Base-by-base conservation (phyloP, 345 rosid genomes). In the Lumnitzera racemosa region DNA sequence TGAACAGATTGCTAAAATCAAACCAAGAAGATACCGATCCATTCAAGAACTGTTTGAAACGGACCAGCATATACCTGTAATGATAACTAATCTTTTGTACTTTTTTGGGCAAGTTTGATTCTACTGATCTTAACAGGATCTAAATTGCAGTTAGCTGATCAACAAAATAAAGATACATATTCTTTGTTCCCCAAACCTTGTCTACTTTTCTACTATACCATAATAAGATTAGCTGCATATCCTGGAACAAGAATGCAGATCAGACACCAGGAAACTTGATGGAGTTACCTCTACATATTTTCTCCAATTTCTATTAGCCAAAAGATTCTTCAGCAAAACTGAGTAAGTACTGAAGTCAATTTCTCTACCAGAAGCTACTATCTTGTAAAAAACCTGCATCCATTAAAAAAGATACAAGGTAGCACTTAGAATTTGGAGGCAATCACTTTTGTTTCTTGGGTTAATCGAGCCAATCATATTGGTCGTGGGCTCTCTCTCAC, bases 281-380 rank as follows among this genome's bases (percentile, higher is more conserved):
- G 43, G 17, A 24, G 36, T 63, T 71, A 87, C 96, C 98, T 92
- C 98, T 1, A 92, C 71, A 78, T 89, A 92, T 72, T 92, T 92
- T 70, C 96, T 90, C 98, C 96, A 89, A 74, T 83, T 89, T 57
- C 91, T 96, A 62, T 71, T 72, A 52, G 83, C 84, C 76, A 92
- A 67, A 67, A 87, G 90, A 78, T 82, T 87, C 74, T 80, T 74
- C 83, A 92, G 70, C 75, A 85, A 65, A 61, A 85, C 65, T 43
- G 81, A 74, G 60, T 80, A 85, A 69, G 89, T 87, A 51, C 51
- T 74, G 70, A 77, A 63, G 77, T 83, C 82, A 63, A 78, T 71
- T 68, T 76, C 78, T 68, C 71, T 82, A 64, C 83, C 94, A 23
- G 84, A 79, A 51, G 77, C 75, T 66, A 75, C 69, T 16, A 89